Evolutionary conservation across 1,139 yeast species (phyloP), one percentile per base, ranked within the genome.

Genomic region (Nematodospora anomalae): DNA sequence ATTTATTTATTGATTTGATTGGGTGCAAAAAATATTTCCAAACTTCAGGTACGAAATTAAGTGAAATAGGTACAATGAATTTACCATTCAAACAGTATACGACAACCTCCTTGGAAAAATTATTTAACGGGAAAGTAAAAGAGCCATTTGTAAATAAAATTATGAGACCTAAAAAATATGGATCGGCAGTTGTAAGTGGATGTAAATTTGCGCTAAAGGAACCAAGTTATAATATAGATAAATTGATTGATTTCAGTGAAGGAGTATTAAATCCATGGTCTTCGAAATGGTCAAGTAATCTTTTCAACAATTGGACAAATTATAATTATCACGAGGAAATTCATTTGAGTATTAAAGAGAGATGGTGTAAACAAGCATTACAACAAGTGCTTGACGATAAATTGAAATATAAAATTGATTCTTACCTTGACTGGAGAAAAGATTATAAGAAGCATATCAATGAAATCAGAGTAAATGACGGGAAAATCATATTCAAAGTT

Each of bases 11-110:
- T 18, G 76, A 71, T 47, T 61, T 71, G 14, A 53, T 64, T 21
- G 76, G 76, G 13, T 54, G 69, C 41, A 65, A 61, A 45, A 59
- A 60, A 43, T 60, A 50, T 47, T 64, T 71, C 42, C 74, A 69
- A 38, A 52, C 51, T 6, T 46, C 55, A 22, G 32, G 55, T 2
- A 55, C 67, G 11, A 57, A 59, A 37, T 56, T 61, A 41, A 49
- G 52, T 20, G 54, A 53, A 33, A 51, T 70, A 12, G 71, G 64
- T 37, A 51, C 57, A 14, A 46, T 66, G 20, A 49, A 56, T 12
- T 55, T 68, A 30, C 74, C 73, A 7, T 60, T 59, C 20, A 44
- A 50, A 16, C 58, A 62, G 18, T 44, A 57, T 12, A 36, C 50
- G 13, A 42, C 45, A 2, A 28, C 44, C 6, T 49, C 56, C 5